Evolutionary conservation across 352 stramenopile genomes (phyloP).

Genomic region (Globisporangium canariense): DNA sequence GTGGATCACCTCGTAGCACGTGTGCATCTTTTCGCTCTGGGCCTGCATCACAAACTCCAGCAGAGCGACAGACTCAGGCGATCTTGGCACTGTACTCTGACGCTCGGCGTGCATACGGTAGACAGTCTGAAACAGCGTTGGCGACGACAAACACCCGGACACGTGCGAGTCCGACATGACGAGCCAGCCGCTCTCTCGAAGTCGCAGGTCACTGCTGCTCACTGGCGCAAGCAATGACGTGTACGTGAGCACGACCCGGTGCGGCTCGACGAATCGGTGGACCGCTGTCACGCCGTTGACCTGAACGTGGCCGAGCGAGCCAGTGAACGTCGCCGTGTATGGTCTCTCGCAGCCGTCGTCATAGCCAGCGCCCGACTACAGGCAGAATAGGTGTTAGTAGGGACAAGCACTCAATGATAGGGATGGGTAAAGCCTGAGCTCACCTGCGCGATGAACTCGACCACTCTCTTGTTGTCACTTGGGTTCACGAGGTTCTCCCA

Average conservation of each 20-base stretch:
- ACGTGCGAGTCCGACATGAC: constrained; percentile 6
- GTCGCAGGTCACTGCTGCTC: background rate
- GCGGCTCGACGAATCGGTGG: constrained; percentile 2
- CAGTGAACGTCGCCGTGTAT: background rate
- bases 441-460: background rate
- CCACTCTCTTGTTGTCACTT: background rate
- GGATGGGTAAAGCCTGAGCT: no score
- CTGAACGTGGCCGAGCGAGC: background rate
- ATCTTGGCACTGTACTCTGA: background rate
- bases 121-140: background rate
- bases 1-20: constrained; percentile 1
- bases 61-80: background rate
- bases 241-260: background rate
- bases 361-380: background rate
- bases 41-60: constrained; percentile 6
- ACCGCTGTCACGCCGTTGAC: background rate
- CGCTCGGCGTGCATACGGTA: constrained; percentile 5
- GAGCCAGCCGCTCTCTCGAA: constrained; percentile 14
- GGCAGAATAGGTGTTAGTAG: no score
- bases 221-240: constrained; percentile 1
- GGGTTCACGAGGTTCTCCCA: constrained; percentile 2
- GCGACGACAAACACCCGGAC: background rate
- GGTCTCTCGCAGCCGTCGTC: background rate
- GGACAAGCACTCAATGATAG: no score
- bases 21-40: constrained; percentile 8